Evolutionary conservation across 2,329 filamentous ascomycete genomes (phyloP).

Genomic region (Cytospora chrysosperma): DNA sequence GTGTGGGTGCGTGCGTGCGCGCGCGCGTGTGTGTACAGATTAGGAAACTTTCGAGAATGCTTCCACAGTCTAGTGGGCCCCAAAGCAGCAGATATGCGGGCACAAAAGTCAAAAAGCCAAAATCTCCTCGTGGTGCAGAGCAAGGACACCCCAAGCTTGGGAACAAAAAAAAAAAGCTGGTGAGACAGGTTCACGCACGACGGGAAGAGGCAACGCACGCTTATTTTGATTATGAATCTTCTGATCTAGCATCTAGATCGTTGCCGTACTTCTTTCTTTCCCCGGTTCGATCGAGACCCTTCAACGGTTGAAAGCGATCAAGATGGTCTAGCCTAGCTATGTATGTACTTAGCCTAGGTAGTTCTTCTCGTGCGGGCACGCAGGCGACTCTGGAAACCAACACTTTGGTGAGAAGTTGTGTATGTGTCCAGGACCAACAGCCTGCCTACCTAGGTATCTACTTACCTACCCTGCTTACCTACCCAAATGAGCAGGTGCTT

Average conservation of each 20-base stretch:
- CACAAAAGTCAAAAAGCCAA: not conserved
- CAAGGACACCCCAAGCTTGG: conserved; percentile 14
- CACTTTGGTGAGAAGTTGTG: not conserved
- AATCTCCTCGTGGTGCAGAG: not conserved
- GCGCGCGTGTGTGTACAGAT: not conserved
- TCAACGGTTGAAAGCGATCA: not conserved
- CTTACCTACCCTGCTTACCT: too few relatives aligned
- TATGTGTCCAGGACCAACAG: not conserved
- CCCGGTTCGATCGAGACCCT: not conserved
- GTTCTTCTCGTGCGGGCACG: not conserved
- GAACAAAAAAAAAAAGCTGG: not conserved
- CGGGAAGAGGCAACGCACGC: not conserved
- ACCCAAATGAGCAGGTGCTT: not conserved
- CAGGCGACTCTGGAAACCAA: not conserved
- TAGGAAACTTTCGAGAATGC: conserved; percentile 18
- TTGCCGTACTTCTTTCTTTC: not conserved
- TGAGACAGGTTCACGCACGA: conserved; percentile 13
- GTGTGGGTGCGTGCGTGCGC: too few relatives aligned
- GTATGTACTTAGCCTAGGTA: too few relatives aligned
- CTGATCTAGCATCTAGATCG: not conserved
- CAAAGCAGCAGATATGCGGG: too few relatives aligned
- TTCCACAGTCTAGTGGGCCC: conserved; percentile 8
- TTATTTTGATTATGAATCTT: not conserved
- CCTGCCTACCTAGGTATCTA: not conserved
- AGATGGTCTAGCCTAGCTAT: not conserved